Evolutionary conservation across 1,284 basidiomycete genomes (phyloP).

Genomic region (Pseudozyma hubeiensis): DNA sequence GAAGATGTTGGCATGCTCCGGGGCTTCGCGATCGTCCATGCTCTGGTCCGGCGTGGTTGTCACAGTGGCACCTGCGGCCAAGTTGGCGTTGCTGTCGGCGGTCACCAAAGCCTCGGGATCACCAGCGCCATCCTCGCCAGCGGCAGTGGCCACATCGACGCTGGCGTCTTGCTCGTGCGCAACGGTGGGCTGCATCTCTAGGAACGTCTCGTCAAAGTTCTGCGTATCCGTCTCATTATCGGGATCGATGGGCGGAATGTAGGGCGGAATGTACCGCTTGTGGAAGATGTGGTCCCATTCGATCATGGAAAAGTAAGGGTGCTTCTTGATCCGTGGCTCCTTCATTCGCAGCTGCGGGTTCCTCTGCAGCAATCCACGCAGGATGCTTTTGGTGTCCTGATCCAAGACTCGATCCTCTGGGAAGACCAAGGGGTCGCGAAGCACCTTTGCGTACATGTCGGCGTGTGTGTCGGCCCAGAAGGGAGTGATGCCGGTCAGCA

Average conservation of each 20-base stretch:
- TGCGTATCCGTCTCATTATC: conserved; percentile 93
- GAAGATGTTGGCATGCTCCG: conserved; percentile 51
- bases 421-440: conserved; percentile 88
- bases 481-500: conserved; percentile 98
- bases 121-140: conserved; percentile 9
- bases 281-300: conserved; percentile 93
- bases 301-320: conserved; percentile 96
- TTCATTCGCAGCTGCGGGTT: conserved; percentile 89
- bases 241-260: conserved; percentile 92
- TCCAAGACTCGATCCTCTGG: conserved; percentile 90
- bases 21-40: conserved; percentile 38
- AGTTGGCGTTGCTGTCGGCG: conserved; percentile 22
- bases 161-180: conserved; percentile 38
- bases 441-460: conserved; percentile 90
- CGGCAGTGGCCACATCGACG: conserved; percentile 18
- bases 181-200: conserved; percentile 76
- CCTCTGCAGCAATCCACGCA: conserved; percentile 91
- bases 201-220: conserved; percentile 96
- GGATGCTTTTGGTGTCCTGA: conserved; percentile 91
- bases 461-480: conserved; percentile 95
- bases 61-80: conserved; percentile 4
- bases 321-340: conserved; percentile 90
- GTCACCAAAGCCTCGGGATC: conserved; percentile 9
- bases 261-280: conserved; percentile 96
- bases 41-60: conserved; percentile 34